Percentiles rank a stretch among this genome's conserved stretches.
These are phyloP conservation scores for Solanum lycopersicoides DNA, from an alignment of 257 asterid species.

Conservation along the genomic window DNA sequence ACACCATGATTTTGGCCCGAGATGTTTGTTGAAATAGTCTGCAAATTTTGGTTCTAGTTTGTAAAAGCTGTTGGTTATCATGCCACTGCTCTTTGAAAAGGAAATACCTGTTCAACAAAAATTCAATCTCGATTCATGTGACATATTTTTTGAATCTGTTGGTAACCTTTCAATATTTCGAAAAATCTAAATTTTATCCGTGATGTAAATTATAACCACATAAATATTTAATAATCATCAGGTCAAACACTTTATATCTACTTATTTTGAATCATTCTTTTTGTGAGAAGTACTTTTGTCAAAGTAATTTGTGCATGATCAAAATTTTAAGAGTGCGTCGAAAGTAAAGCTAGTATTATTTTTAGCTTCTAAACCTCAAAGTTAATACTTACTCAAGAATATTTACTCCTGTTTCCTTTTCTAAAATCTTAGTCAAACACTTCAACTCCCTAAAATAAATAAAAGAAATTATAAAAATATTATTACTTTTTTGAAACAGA, in stretches of 20 bases:
- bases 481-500: too few relatives aligned
- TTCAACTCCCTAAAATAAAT: neutral
- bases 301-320: neutral
- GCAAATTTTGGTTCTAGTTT: constrained; percentile 35
- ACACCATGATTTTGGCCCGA: constrained; percentile 43
- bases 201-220: neutral
- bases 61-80: constrained; percentile 38
- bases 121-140: neutral
- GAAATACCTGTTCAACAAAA: neutral
- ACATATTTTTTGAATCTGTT: too few relatives aligned
- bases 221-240: neutral
- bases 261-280: neutral
- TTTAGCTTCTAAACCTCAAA: neutral
- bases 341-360: too few relatives aligned
- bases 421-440: neutral
- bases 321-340: too few relatives aligned
- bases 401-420: too few relatives aligned
- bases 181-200: too few relatives aligned
- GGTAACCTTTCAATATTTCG: neutral
- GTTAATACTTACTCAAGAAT: neutral
- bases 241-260: neutral
- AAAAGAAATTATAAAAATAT: too few relatives aligned
- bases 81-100: constrained; percentile 34
- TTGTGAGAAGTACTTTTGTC: too few relatives aligned
- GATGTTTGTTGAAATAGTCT: constrained; percentile 34